Conservation (phyloP, 2,329 filamentous ascomycete species). For the Colletotrichum endophyticum region DNA sequence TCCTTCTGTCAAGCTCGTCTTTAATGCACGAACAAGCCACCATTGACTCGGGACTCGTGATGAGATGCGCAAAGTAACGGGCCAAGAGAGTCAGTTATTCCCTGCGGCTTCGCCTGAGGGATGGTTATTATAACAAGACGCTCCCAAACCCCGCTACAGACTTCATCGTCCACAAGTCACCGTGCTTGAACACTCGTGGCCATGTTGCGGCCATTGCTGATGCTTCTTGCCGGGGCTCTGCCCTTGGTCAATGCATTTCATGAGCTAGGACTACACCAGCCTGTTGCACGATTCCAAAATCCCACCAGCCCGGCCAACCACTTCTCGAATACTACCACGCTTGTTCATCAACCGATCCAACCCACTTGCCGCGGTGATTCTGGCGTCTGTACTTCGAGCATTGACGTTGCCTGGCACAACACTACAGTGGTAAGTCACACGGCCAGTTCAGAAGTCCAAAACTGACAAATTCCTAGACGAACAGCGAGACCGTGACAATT, state of each 20-base stretch:
- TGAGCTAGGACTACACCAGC: not conserved
- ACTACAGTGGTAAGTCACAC: not conserved
- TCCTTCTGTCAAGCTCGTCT: not conserved
- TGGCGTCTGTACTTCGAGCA: not conserved
- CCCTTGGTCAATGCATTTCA: not conserved
- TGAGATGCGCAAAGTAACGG: not conserved
- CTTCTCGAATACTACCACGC: not conserved
- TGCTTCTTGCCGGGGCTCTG: not conserved
- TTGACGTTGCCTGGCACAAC: not conserved
- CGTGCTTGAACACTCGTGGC: not conserved
- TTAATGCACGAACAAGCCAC: not conserved
- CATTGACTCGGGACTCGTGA: not conserved
- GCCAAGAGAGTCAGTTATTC: not conserved
- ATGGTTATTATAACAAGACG: not conserved
- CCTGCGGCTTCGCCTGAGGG: not conserved
- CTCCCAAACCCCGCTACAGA: not conserved
- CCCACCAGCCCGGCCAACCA: not conserved
- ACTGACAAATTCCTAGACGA: not conserved
- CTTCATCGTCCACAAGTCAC: not conserved
- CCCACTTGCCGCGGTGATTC: not conserved
- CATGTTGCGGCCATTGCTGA: not conserved
- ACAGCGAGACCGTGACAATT: fast-evolving
- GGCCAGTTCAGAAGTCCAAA: not conserved
- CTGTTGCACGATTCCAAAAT: not conserved
- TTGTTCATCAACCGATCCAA: not conserved